Percentiles rank a stretch among this genome's conserved stretches.
These are phyloP conservation scores for Pancytospora philotis DNA, from an alignment of 371 early-diverging fungal genomes.

Conservation along the genomic window DNA sequence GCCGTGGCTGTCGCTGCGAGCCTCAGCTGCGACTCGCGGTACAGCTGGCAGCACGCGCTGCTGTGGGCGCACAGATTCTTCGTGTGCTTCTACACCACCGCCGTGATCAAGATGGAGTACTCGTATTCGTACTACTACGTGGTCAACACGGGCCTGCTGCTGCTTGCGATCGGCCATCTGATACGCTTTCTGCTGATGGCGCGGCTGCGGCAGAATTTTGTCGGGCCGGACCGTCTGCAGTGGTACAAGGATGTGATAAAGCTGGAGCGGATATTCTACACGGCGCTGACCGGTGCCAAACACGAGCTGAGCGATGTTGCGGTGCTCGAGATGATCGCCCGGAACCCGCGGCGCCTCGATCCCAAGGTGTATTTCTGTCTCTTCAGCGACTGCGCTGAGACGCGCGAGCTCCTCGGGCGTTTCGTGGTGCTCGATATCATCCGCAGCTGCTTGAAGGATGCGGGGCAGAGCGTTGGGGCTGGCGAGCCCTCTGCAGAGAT, in stretches of 20 bases:
- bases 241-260: slow-evolving; percentile 22
- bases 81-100: background rate
- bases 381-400: slow-evolving; percentile 6
- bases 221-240: background rate
- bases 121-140: background rate
- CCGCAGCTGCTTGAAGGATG: background rate
- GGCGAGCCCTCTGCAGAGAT: background rate
- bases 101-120: background rate
- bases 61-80: background rate
- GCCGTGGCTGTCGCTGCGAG: background rate
- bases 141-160: background rate
- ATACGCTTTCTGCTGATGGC: background rate
- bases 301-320: slow-evolving; percentile 15
- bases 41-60: background rate
- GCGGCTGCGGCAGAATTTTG: background rate
- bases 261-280: slow-evolving; percentile 18
- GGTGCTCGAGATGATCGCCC: background rate
- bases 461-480: background rate
- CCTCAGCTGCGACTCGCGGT: background rate
- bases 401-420: background rate
- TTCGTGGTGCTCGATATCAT: background rate
- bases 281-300: background rate
- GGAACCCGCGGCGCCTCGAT: background rate
- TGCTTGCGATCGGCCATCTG: background rate
- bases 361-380: slow-evolving; percentile 16